phyloP scores from a whole-genome alignment of 192 early-diverging fungal genomes.

The Gamsiella multidivaricata region DNA sequence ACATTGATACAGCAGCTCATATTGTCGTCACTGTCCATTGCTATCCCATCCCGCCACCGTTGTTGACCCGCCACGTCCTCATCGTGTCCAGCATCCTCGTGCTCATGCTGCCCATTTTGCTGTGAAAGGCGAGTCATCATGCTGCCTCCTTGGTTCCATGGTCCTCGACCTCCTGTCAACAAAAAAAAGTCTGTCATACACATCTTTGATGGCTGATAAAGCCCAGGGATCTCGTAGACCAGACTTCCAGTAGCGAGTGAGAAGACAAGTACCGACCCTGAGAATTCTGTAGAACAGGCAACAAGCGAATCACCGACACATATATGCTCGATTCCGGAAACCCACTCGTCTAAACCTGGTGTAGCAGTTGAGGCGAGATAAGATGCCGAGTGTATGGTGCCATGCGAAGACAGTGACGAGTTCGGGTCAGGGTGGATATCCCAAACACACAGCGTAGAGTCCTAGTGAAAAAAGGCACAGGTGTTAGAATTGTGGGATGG shows the following conservation, averaged over 20 bases:
- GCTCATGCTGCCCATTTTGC: background rate
- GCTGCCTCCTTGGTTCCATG: conserved; percentile 10
- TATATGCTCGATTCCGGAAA: conserved; percentile 57
- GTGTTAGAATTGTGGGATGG: background rate
- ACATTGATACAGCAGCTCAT: conserved; percentile 59
- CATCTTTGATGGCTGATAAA: conserved; percentile 37
- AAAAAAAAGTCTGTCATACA: conserved; percentile 47
- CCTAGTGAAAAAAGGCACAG: conserved; percentile 12
- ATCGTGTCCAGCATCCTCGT: background rate
- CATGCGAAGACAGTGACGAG: conserved; percentile 13
- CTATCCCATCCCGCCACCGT: background rate
- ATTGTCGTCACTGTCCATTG: conserved; percentile 11
- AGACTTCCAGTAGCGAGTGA: conserved; percentile 61
- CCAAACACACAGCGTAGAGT: conserved; percentile 62
- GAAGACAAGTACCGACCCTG: conserved; percentile 59
- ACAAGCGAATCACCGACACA: conserved; percentile 61
- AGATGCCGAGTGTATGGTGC: conserved; percentile 52
- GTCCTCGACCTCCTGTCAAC: conserved; percentile 13
- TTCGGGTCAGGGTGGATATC: conserved; percentile 43
- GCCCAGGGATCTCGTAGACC: conserved; percentile 58
- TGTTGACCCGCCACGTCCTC: background rate
- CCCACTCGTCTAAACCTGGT: conserved; percentile 55
- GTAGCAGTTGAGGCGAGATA: conserved; percentile 52
- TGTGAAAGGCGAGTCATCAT: background rate
- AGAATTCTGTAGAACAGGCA: conserved; percentile 58